Percentiles rank a stretch among this genome's conserved stretches.
Evolutionary conservation across 257 asterid genomes (phyloP).

Genomic region (Solanum sparsipilum): DNA sequence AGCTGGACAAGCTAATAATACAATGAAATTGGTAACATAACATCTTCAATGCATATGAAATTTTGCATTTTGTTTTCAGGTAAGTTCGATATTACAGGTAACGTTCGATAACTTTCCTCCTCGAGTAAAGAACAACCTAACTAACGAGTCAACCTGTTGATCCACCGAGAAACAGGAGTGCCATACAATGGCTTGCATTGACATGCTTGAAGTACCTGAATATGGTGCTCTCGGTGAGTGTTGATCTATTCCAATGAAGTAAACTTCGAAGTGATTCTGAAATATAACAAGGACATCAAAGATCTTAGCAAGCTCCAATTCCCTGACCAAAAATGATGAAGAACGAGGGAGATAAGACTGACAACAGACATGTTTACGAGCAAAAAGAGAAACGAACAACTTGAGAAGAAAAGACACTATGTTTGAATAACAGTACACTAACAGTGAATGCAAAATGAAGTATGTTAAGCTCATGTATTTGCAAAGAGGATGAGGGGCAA

Average conservation of each 20-base stretch:
- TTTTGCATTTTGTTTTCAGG: not conserved
- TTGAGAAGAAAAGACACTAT: not conserved
- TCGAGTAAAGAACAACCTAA: not conserved
- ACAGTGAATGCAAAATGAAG: not conserved
- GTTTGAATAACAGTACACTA: not conserved
- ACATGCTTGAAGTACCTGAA: not conserved
- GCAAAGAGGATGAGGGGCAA: not conserved
- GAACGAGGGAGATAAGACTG: not conserved
- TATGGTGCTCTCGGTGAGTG: not conserved
- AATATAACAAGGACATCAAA: not conserved
- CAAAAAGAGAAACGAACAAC: not conserved
- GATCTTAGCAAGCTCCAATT: not conserved
- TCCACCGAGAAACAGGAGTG: not conserved
- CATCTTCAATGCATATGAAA: not conserved
- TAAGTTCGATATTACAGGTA: not conserved
- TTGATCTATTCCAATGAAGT: not conserved
- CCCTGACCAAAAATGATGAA: not conserved
- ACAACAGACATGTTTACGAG: not conserved
- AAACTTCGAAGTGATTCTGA: not conserved
- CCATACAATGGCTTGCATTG: not conserved
- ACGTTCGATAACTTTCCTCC: not conserved
- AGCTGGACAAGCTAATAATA: not conserved
- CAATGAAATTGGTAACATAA: not conserved
- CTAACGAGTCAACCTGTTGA: not conserved
- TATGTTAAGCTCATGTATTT: not conserved